These are phyloP conservation scores for Alternaria rosae DNA, from an alignment of 2,329 filamentous ascomycete species.

Conservation along the genomic window DNA sequence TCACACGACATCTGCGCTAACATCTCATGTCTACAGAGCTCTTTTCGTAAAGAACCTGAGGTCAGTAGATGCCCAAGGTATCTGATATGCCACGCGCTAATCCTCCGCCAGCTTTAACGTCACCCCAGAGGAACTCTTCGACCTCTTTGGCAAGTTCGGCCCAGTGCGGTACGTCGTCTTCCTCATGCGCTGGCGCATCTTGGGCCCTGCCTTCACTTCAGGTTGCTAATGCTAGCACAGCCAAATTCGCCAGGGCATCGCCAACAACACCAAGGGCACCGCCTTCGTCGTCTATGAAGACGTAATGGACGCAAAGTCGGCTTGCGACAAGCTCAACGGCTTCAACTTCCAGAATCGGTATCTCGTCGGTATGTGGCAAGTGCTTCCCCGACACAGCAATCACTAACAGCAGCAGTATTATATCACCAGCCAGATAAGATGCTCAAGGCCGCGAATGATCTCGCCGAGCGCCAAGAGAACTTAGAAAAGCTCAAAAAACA, in stretches of 20 bases:
- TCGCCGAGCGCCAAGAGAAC: slow-evolving; percentile 92
- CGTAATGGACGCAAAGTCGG: slow-evolving; percentile 97
- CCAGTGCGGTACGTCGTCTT: slow-evolving; percentile 78
- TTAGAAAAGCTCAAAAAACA: slow-evolving; percentile 98
- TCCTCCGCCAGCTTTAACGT: slow-evolving; percentile 84
- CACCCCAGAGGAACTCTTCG: slow-evolving; percentile 95
- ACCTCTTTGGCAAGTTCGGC: slow-evolving; percentile 97
- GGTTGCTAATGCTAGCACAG: slow-evolving; percentile 58
- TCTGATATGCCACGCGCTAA: slow-evolving; percentile 18
- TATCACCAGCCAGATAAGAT: slow-evolving; percentile 82
- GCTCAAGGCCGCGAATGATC: slow-evolving; percentile 88
- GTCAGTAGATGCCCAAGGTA: slow-evolving; percentile 56
- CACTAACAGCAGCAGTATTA: slow-evolving; percentile 59
- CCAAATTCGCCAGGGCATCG: slow-evolving; percentile 98
- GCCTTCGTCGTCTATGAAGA: slow-evolving; percentile 99
- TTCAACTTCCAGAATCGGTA: slow-evolving; percentile 99
- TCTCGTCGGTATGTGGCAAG: slow-evolving; percentile 78
- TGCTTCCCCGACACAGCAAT: slow-evolving; percentile 8
- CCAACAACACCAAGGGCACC: slow-evolving; percentile 96
- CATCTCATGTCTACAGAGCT: slow-evolving; percentile 68
- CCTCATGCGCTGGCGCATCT: slow-evolving; percentile 12
- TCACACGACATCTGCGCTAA: slow-evolving; percentile 45
- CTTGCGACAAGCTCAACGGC: slow-evolving; percentile 99
- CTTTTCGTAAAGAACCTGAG: slow-evolving; percentile 99
- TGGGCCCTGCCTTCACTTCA: neutral